Evolutionary conservation across 2,329 filamentous ascomycete species (phyloP).

Genomic region (Phoma sp.): DNA sequence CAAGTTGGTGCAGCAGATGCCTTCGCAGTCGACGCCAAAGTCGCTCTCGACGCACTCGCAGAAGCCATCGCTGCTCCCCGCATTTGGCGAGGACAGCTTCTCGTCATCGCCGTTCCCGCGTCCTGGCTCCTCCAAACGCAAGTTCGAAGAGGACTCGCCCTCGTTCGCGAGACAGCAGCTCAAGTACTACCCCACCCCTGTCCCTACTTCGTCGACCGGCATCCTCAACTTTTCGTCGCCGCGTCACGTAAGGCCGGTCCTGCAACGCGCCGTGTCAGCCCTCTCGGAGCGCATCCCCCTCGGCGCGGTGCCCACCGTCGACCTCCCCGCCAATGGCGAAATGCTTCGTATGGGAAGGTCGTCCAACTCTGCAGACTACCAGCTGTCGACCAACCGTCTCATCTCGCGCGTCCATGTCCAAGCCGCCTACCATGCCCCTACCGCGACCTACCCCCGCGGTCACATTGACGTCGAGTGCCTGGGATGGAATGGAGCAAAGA

Average conservation of each 20-base stretch:
- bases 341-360: conserved; percentile 87
- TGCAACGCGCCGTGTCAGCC: conserved; percentile 64
- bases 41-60: conserved; percentile 49
- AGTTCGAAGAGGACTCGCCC: conserved; percentile 59
- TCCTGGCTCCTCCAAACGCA: conserved; percentile 67
- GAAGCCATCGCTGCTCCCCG: conserved; percentile 75
- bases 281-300: conserved; percentile 83
- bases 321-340: conserved; percentile 82
- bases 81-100: conserved; percentile 69
- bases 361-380: conserved; percentile 93
- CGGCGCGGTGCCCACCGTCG: conserved; percentile 79
- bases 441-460: conserved; percentile 71
- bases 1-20: conserved; percentile 35
- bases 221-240: conserved; percentile 83
- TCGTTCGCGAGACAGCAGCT: conserved; percentile 57
- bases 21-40: conserved; percentile 34
- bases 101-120: conserved; percentile 80
- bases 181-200: conserved; percentile 85
- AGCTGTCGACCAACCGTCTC: conserved; percentile 87
- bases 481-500: conserved; percentile 93
- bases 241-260: conserved; percentile 56
- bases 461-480: conserved; percentile 88
- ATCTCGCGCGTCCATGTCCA: conserved; percentile 94
- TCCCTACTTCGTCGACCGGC: conserved; percentile 91
- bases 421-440: conserved; percentile 78